Evolutionary conservation across 306 rosid genomes (phyloP).

Genomic region (Citrullus mucosospermus): DNA sequence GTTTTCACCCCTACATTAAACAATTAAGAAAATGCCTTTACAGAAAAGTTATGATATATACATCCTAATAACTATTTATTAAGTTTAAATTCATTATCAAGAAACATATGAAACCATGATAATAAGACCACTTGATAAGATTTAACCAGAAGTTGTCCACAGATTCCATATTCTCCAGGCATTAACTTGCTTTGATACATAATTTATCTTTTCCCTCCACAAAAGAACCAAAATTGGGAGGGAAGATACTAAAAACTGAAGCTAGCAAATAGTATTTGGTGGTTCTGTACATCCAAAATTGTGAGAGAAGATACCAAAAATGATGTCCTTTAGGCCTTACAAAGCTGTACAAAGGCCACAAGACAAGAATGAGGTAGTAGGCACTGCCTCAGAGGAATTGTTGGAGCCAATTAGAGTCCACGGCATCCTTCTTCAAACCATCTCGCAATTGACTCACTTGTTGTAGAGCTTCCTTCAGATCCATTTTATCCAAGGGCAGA

Average conservation of each 20-base stretch:
- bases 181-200: neutral
- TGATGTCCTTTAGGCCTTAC: neutral
- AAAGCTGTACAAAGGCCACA: neutral
- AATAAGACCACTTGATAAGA: neutral
- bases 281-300: neutral
- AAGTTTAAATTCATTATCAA: neutral
- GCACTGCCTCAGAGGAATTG: slow-evolving; percentile 34
- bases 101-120: neutral
- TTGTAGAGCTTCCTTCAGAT: slow-evolving; percentile 44
- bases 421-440: slow-evolving; percentile 62
- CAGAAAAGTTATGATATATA: too few species aligned
- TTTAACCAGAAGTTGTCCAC: neutral
- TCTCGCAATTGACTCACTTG: slow-evolving; percentile 49
- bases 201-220: neutral
- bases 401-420: slow-evolving; percentile 55
- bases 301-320: neutral
- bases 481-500: slow-evolving; percentile 68
- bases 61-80: neutral
- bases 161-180: neutral
- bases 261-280: neutral
- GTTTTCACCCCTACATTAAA: too few species aligned
- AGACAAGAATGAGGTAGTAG: neutral
- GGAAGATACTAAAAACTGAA: neutral
- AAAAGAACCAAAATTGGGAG: neutral
- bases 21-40: too few species aligned